These are phyloP conservation scores for Talaromyces sp. DNA, from an alignment of 2,329 filamentous ascomycete species.

Conservation along the genomic window DNA sequence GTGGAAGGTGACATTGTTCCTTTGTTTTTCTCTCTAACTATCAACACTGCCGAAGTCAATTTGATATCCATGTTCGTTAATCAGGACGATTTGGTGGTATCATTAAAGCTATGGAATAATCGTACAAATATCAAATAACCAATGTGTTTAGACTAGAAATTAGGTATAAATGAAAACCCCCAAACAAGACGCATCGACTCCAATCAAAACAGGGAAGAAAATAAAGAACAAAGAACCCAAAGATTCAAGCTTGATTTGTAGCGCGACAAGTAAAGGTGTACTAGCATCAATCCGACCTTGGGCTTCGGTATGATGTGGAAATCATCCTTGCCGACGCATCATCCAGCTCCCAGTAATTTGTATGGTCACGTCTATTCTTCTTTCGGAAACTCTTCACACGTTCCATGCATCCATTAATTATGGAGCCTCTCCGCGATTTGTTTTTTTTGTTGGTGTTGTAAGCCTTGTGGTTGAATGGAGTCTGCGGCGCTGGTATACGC, in stretches of 20 bases:
- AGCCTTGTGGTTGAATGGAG: too few relatives aligned
- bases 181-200: neutral
- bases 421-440: neutral
- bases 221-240: neutral
- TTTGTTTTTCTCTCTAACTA: neutral
- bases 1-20: conserved; percentile 9
- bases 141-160: neutral
- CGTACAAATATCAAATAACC: neutral
- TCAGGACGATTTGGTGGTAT: neutral
- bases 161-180: too few relatives aligned
- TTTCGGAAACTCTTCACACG: neutral
- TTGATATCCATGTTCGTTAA: neutral
- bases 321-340: neutral
- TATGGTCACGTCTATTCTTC: neutral
- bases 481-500: neutral
- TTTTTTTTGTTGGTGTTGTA: neutral
- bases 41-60: neutral
- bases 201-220: neutral
- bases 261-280: neutral
- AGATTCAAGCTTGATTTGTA: neutral
- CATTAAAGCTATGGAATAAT: neutral
- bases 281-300: neutral
- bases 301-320: neutral
- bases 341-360: neutral
- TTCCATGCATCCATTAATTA: neutral